These are phyloP conservation scores for Lagenaria siceraria DNA, from an alignment of 306 rosid species.

Conservation along the genomic window DNA sequence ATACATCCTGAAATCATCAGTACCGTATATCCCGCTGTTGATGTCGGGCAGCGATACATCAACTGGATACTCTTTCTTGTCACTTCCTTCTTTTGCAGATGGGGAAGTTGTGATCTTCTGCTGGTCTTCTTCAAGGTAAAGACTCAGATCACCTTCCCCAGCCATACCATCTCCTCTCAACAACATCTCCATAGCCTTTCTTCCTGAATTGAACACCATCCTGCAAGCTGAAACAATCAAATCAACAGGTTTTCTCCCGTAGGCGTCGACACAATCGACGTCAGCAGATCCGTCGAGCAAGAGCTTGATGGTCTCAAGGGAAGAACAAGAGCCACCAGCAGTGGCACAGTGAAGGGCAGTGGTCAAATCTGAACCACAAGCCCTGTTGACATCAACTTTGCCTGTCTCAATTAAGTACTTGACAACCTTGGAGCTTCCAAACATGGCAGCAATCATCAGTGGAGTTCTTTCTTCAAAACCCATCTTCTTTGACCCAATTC, in stretches of 20 bases:
- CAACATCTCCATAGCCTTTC: conserved; percentile 63
- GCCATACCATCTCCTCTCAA: conserved; percentile 34
- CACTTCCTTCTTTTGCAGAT: conserved; percentile 39
- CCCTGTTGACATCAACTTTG: conserved; percentile 58
- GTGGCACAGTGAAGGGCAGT: conserved; percentile 93
- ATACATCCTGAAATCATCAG: conserved; percentile 91
- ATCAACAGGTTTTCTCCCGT: conserved; percentile 52
- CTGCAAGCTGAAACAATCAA: conserved; percentile 48
- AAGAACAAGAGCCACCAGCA: conserved; percentile 61
- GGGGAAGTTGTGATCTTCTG: conserved; percentile 17
- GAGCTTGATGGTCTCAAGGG: conserved; percentile 58
- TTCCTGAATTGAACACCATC: conserved; percentile 27
- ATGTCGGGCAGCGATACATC: conserved; percentile 87
- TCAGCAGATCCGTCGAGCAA: conserved; percentile 71
- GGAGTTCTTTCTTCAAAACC: conserved; percentile 81
- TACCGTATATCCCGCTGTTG: conserved; percentile 76
- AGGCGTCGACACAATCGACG: conserved; percentile 34
- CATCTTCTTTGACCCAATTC: conserved; percentile 87
- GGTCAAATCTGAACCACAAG: conserved; percentile 63
- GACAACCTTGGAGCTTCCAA: conserved; percentile 57
- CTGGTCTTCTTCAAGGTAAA: conserved; percentile 35
- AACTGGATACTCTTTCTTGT: conserved; percentile 86
- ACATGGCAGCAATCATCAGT: conserved; percentile 86
- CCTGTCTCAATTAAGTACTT: conserved; percentile 47
- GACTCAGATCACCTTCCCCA: conserved; percentile 23